phyloP scores from a whole-genome alignment of 148 eudicot species.

The Persicaria tinctoria region DNA sequence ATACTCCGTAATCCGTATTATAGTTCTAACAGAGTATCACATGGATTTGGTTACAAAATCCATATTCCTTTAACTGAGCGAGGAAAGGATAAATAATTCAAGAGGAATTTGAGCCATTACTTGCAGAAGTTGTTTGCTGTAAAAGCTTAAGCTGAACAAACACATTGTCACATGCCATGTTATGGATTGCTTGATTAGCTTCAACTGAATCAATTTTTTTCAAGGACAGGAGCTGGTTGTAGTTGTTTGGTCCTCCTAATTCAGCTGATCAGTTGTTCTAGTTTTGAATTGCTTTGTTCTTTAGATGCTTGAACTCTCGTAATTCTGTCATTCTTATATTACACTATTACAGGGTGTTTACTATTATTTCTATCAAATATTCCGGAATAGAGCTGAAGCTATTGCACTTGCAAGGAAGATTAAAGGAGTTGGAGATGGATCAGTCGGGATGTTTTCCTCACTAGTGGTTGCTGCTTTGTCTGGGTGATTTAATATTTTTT shows the following conservation, averaged over 20 bases:
- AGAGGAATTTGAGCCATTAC: neutral
- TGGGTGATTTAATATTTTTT: slow-evolving; percentile 50
- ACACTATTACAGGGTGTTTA: slow-evolving; percentile 99
- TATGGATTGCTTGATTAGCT: neutral
- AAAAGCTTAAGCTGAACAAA: neutral
- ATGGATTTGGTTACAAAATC: neutral
- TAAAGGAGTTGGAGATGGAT: slow-evolving; percentile 86
- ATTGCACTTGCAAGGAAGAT: slow-evolving; percentile 66
- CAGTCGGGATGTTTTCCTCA: slow-evolving; percentile 95
- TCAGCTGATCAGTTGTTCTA: slow-evolving; percentile 5
- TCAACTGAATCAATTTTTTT: no score
- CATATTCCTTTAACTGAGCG: neutral
- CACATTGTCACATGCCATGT: neutral
- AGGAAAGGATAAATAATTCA: slow-evolving; percentile 3
- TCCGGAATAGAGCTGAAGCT: slow-evolving; percentile 84
- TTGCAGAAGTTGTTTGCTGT: neutral
- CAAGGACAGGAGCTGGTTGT: neutral
- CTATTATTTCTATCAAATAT: slow-evolving; percentile 99
- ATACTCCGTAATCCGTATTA: neutral
- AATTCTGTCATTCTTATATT: slow-evolving; percentile 33
- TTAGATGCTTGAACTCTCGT: slow-evolving; percentile 34
- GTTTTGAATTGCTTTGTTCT: slow-evolving; percentile 1
- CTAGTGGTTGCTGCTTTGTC: slow-evolving; percentile 89
- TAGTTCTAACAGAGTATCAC: neutral
- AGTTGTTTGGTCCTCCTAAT: neutral